Conservation (phyloP, 768 basidiomycete species). For the Lactarius pseudohatsudake region DNA sequence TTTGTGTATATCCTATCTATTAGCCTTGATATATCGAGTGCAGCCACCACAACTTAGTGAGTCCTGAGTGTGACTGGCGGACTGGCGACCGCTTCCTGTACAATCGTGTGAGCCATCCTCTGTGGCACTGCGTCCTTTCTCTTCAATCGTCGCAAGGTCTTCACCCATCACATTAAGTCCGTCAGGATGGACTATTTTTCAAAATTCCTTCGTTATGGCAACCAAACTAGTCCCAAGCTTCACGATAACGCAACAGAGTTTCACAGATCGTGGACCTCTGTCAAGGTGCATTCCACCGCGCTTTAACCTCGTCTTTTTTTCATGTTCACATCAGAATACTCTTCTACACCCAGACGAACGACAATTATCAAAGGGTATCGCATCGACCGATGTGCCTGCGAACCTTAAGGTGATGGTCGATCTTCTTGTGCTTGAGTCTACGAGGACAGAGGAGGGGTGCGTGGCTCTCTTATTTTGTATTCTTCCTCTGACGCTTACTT, state of each 20-base stretch:
- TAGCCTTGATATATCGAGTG: neutral
- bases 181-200: constrained; percentile 79
- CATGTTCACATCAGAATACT: constrained; percentile 55
- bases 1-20: constrained; percentile 19
- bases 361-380: constrained; percentile 78
- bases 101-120: neutral
- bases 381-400: constrained; percentile 75
- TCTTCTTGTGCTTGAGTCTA: constrained; percentile 81
- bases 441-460: constrained; percentile 83
- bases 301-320: constrained; percentile 5
- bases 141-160: neutral
- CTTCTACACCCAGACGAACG: constrained; percentile 88
- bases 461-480: constrained; percentile 34
- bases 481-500: constrained; percentile 15
- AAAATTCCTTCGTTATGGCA: constrained; percentile 61
- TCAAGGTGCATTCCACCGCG: constrained; percentile 52
- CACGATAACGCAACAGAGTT: constrained; percentile 75
- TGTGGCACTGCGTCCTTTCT: neutral
- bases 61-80: neutral
- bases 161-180: neutral
- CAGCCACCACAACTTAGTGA: too few relatives aligned
- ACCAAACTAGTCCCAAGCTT: constrained; percentile 48
- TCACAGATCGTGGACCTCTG: constrained; percentile 67
- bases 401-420: constrained; percentile 81
- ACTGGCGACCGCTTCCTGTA: neutral